Evolutionary conservation across 2,329 filamentous ascomycete genomes (phyloP).

Genomic region (Exserohilum rostratum): DNA sequence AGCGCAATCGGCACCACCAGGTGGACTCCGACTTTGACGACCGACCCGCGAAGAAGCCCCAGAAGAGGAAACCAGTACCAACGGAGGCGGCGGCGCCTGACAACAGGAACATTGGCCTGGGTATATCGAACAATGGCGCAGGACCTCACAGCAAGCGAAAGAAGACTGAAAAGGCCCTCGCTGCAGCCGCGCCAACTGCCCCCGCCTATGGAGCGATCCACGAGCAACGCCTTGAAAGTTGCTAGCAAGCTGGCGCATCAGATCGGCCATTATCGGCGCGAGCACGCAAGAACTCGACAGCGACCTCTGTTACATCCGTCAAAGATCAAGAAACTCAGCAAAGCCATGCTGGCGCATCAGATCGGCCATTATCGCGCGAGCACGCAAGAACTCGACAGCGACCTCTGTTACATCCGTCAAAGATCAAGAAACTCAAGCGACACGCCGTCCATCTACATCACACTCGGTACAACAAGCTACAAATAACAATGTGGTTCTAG

Average conservation of each 20-base stretch:
- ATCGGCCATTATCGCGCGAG: conserved; percentile 73
- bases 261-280: conserved; percentile 71
- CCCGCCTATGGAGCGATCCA: conserved; percentile 69
- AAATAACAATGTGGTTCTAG: conserved; percentile 38
- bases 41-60: conserved; percentile 64
- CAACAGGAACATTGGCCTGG: conserved; percentile 63
- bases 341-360: conserved; percentile 44
- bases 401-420: conserved; percentile 53
- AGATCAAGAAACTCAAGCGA: conserved; percentile 53
- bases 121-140: conserved; percentile 64
- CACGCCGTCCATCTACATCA: conserved; percentile 45
- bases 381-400: conserved; percentile 71
- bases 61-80: conserved; percentile 63
- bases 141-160: conserved; percentile 72
- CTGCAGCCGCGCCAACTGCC: conserved; percentile 43
- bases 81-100: conserved; percentile 54
- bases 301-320: conserved; percentile 53
- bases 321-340: no score
- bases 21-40: conserved; percentile 84
- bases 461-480: conserved; percentile 40
- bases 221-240: conserved; percentile 63
- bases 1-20: conserved; percentile 70
- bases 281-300: conserved; percentile 72
- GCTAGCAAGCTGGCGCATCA: conserved; percentile 47
- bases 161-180: conserved; percentile 72